Evolutionary conservation across 495 filamentous ascomycete species (phyloP).

Genomic region (Lentithecium fluviatile): DNA sequence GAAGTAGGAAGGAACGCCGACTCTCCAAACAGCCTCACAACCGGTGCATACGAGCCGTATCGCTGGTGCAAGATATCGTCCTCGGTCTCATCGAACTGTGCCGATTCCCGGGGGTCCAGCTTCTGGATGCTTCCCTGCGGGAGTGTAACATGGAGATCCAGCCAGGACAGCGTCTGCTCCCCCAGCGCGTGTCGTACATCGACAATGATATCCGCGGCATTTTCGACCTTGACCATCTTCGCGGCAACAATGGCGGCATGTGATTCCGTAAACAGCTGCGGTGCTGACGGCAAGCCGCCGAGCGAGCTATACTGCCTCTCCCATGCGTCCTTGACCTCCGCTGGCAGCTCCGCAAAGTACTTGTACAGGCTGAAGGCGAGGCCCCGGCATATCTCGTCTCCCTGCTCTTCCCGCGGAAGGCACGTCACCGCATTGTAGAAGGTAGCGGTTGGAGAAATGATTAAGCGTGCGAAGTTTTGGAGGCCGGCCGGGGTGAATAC

Average conservation of each 20-base stretch:
- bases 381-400: conserved; percentile 83
- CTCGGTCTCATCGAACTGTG: conserved; percentile 47
- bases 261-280: conserved; percentile 79
- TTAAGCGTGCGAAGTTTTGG: conserved; percentile 82
- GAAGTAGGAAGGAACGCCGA: conserved; percentile 84
- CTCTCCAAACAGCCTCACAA: conserved; percentile 76
- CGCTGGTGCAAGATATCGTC: conserved; percentile 61
- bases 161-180: conserved; percentile 73
- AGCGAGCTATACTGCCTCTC: conserved; percentile 36
- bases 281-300: conserved; percentile 56
- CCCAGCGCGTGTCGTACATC: conserved; percentile 70
- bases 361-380: conserved; percentile 88
- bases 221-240: conserved; percentile 74
- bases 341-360: conserved; percentile 86
- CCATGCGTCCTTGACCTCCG: conserved; percentile 63
- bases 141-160: conserved; percentile 85
- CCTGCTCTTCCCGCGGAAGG: conserved; percentile 90
- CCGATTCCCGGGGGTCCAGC: conserved; percentile 48
- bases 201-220: conserved; percentile 65
- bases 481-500: conserved; percentile 86
- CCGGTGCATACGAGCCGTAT: conserved; percentile 69
- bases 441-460: conserved; percentile 90
- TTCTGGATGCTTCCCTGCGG: conserved; percentile 68
- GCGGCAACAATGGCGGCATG: conserved; percentile 89
- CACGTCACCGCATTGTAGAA: conserved; percentile 88